phyloP scores from a whole-genome alignment of 768 basidiomycete genomes.

The Suillus plorans region DNA sequence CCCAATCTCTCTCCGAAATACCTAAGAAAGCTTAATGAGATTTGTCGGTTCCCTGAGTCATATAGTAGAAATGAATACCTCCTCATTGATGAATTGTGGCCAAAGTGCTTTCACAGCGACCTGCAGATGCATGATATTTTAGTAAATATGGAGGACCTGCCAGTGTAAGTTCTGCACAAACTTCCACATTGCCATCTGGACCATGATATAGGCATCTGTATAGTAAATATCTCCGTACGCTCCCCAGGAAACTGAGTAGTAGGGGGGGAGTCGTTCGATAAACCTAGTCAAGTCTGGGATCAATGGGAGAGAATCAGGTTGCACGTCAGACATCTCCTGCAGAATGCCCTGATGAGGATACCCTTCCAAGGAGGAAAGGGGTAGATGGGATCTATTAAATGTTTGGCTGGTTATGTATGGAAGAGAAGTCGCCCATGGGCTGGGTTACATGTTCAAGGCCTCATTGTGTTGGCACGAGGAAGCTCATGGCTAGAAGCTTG shows the following conservation, averaged over 20 bases:
- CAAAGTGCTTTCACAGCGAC: constrained; percentile 3
- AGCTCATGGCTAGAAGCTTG: constrained; percentile 31
- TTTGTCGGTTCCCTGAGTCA: neutral
- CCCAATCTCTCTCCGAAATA: constrained; percentile 18
- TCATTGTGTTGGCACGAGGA: constrained; percentile 36
- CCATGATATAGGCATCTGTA: neutral
- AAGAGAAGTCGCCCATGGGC: constrained; percentile 23
- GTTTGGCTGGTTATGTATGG: constrained; percentile 32
- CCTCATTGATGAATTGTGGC: neutral
- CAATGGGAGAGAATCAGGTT: too few relatives aligned
- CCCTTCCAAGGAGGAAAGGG: constrained; percentile 38
- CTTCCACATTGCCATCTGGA: neutral
- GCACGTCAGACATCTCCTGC: too few relatives aligned
- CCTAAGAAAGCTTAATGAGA: constrained; percentile 1
- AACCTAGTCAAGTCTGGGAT: neutral
- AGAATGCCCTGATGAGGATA: constrained; percentile 30
- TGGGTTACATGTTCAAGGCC: constrained; percentile 25
- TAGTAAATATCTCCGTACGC: neutral
- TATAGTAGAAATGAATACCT: neutral
- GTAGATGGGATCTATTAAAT: constrained; percentile 39
- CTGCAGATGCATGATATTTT: neutral
- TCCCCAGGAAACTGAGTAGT: neutral
- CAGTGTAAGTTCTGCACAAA: neutral
- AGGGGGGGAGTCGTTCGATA: neutral
- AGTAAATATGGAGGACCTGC: neutral